Base-by-base conservation (phyloP, 805 yeast species). In the Zygosaccharomyces siamensis region DNA sequence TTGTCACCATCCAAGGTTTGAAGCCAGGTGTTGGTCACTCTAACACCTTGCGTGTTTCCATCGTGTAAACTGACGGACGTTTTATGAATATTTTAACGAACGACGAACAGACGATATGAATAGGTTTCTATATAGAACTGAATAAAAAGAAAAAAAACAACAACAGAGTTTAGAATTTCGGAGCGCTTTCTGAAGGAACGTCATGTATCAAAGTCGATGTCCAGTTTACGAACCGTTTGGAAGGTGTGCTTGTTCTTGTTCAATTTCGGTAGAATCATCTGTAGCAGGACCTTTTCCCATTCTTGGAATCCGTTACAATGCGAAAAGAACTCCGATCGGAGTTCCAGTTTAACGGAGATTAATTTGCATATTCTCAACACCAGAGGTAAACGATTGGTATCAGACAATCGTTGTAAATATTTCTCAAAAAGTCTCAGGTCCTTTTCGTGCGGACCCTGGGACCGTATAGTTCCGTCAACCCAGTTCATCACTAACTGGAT, bases 21-120 rank as follows among this genome's bases (percentile, higher is more conserved):
- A 87, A 95, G 68, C 86, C 92, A 72, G 98, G 98, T 76, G 79
- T 89, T 60, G 99, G 99, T 70, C 97, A 93, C 84, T 88, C 99
- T 68, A 93, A 93, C 86, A 93, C 99, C 57, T 80, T 93, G 73
- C 92, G 98, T 80, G 82, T 92, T 66, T 78, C 89, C 63, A 79
- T 80, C 70, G 92, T 89, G 69, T 84, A 75, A 71, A 53, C 26
- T 23, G 27, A 36, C 42, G 49, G 42, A 33, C 33, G 33, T 43
- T 33, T 14, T 32, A 37, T 18, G 30, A 28, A 16, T 32, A 20
- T 49, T 41, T 40, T n/a, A 32, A 30, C 36, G 33, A 41, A 33
- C 24, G 44, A 41, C 44, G 44, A 41, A 46, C 28, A 43, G 27
- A 38, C 23, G 43, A 43, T 42, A 47, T 38, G 50, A 47, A 43